Evolutionary conservation across 352 stramenopile genomes (phyloP), one percentile per base, ranked within the genome.

Genomic region (Phytopythium sindhum): DNA sequence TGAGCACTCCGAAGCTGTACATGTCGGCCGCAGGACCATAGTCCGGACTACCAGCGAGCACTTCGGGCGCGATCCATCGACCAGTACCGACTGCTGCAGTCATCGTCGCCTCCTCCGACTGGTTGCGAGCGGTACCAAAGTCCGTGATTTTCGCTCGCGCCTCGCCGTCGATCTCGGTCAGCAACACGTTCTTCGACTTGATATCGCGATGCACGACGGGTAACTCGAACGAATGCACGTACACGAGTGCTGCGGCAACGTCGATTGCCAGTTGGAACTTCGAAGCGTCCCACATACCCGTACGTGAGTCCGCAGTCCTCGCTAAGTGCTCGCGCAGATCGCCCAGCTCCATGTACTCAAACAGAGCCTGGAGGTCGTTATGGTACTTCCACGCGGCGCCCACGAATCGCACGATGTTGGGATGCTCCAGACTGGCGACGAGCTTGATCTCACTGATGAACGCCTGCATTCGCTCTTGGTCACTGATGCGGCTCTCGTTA

Each of bases 391-490:
- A 91, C 1, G 83, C 85, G 7, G 75, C 84, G 1, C 85, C 85
- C 3, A 91, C 63, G 14, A 96, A 74, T 45, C 66, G 65, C 10
- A 96, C 70, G 63, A 96, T 81, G 37, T 76, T 76, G 14, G 81
- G 70, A 37, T 96, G 86, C 17, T 90, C 71, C 4, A 94, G 70
- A 33, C 63, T 58, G 0, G 79, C 68, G 2, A 86, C 72, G 48
- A 96, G 70, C 53, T 91, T 90, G 69, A 93, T 90, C 61, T 96
- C 87, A 7, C 63, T 67, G 19, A 91, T 66, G 29, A 95, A 94
- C 15, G 53, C 57, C 8, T 76, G 60, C 0, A 70, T 82, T 15
- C 66, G 68, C 5, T 12, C 29, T 8, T 15, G 15, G 7, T 37
- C 12, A 5, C 29, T n/a, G 15, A 8, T 11, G 2, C 5, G 5